phyloP scores from a whole-genome alignment of 2,329 filamentous ascomycete genomes.

The Incumbomyces lentus region DNA sequence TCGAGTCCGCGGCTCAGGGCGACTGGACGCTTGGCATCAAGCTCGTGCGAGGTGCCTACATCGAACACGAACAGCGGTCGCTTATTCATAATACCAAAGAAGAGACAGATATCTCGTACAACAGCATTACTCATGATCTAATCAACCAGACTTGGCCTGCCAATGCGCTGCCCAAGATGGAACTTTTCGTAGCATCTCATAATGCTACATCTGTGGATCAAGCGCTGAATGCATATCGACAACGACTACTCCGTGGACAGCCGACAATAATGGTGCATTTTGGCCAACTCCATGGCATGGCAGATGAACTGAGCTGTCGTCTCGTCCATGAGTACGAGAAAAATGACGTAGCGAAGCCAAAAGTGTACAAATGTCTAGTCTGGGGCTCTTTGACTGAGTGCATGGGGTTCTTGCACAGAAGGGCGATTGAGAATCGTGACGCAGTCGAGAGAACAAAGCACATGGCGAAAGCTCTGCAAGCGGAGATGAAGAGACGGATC shows the following conservation, averaged over 20 bases:
- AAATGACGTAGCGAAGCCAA: slow-evolving; percentile 25
- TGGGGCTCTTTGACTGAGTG: slow-evolving; percentile 51
- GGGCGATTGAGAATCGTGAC: slow-evolving; percentile 65
- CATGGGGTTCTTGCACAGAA: slow-evolving; percentile 49
- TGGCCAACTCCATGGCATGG: slow-evolving; percentile 51
- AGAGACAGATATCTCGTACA: slow-evolving; percentile 61
- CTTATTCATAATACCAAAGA: slow-evolving; percentile 63
- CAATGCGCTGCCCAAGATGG: slow-evolving; percentile 35
- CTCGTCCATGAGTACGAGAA: slow-evolving; percentile 35
- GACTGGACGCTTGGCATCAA: slow-evolving; percentile 62
- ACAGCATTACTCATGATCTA: slow-evolving; percentile 58
- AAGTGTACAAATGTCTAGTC: slow-evolving; percentile 47
- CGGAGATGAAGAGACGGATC: slow-evolving; percentile 1
- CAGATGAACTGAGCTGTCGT: slow-evolving; percentile 47
- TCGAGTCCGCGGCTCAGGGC: slow-evolving; percentile 47
- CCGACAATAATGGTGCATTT: slow-evolving; percentile 39
- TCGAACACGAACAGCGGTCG: slow-evolving; percentile 57
- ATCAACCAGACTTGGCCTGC: slow-evolving; percentile 48
- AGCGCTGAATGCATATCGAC: slow-evolving; percentile 36
- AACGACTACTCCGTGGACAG: slow-evolving; percentile 31
- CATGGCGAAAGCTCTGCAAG: neutral
- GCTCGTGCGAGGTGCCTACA: slow-evolving; percentile 64
- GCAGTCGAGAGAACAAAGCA: slow-evolving; percentile 39
- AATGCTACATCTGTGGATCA: slow-evolving; percentile 60
- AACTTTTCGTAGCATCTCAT: slow-evolving; percentile 70